Evolutionary conservation across 495 filamentous ascomycete species (phyloP).

Genomic region (Copromyces sp.): DNA sequence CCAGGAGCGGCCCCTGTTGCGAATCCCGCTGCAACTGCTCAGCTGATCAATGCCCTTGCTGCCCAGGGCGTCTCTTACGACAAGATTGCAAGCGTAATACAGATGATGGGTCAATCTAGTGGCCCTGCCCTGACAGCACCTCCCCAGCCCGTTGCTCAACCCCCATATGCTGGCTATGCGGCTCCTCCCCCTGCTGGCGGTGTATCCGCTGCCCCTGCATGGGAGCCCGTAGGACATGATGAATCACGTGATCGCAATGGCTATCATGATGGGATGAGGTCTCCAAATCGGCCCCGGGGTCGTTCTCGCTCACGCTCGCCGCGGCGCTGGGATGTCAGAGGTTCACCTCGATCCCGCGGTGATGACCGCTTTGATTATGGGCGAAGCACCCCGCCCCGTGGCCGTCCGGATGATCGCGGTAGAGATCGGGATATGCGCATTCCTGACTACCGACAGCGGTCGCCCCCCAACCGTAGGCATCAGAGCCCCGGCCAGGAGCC

Average conservation of each 20-base stretch:
- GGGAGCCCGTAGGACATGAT: slow-evolving; percentile 28
- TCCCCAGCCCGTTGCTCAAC: slow-evolving; percentile 15
- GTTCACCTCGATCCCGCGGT: slow-evolving; percentile 31
- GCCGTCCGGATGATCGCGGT: slow-evolving; percentile 48
- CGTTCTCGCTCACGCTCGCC: slow-evolving; percentile 67
- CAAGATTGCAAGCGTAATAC: slow-evolving; percentile 37
- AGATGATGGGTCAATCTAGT: slow-evolving; percentile 26
- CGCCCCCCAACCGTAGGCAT: slow-evolving; percentile 53
- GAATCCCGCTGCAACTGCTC: slow-evolving; percentile 29
- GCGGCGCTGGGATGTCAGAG: slow-evolving; percentile 50
- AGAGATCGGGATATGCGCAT: slow-evolving; percentile 45
- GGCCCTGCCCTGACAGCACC: slow-evolving; percentile 10
- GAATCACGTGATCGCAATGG: slow-evolving; percentile 56
- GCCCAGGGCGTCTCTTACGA: slow-evolving; percentile 36
- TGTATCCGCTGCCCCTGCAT: slow-evolving; percentile 23
- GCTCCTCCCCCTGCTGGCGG: slow-evolving; percentile 17
- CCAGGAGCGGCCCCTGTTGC: slow-evolving; percentile 17
- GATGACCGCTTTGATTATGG: slow-evolving; percentile 33
- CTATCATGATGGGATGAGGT: slow-evolving; percentile 39
- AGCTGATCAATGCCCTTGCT: slow-evolving; percentile 38
- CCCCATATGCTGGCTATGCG: slow-evolving; percentile 17
- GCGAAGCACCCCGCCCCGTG: slow-evolving; percentile 28
- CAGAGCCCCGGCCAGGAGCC: slow-evolving; percentile 42
- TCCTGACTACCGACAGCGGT: slow-evolving; percentile 75
- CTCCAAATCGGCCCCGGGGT: slow-evolving; percentile 51